Evolutionary conservation across 1,139 yeast species (phyloP), one percentile per base, ranked within the genome.

Genomic region (Diutina rugosa): DNA sequence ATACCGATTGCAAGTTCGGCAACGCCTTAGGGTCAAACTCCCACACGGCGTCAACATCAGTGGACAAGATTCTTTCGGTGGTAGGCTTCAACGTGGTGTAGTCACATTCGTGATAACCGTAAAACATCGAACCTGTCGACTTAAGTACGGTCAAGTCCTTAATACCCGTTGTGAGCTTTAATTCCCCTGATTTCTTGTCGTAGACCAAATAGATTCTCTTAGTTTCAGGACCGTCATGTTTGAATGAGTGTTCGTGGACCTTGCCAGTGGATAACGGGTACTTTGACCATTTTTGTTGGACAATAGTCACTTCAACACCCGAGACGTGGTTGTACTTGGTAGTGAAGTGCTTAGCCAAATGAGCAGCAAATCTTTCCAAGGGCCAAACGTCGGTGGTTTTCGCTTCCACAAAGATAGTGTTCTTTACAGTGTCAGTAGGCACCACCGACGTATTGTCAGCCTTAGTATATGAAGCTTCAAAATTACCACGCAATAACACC

Each of bases 391-490:
- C 88, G 58, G 82, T 79, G 65, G 77, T 85, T 72, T 87, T 88
- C 60, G 96, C 97, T 64, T 88, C 84, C 48, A 90, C 74, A 68
- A 84, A 78, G 61, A 89, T 82, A 57, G 97, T 90, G 76, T 90
- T 90, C 72, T 90, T 90, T 60, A 90, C 91, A 1, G 97, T 90
- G 70, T 90, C 97, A 12, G 97, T 90, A 57, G 97, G 97, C 55
- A 90, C 95, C 65, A 90, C 84, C 14, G 87, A 79, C 2, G 88
- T 69, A 72, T 90, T 90, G 71, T 90, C 95, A 47, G 96, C 97
- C 60, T 85, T 68, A 56, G 97, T 90, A 74, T 88, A 90, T 3
- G 96, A 84, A 41, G 73, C 72, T 59, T 87, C 96, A 63, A 90
- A 85, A 56, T 78, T 80, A 59, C 97, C 97, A 63, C 80, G 83